Evolutionary conservation across 2,329 filamentous ascomycete species (phyloP), one percentile per base, ranked within the genome.

Genomic region (Colletotrichum limetticola): DNA sequence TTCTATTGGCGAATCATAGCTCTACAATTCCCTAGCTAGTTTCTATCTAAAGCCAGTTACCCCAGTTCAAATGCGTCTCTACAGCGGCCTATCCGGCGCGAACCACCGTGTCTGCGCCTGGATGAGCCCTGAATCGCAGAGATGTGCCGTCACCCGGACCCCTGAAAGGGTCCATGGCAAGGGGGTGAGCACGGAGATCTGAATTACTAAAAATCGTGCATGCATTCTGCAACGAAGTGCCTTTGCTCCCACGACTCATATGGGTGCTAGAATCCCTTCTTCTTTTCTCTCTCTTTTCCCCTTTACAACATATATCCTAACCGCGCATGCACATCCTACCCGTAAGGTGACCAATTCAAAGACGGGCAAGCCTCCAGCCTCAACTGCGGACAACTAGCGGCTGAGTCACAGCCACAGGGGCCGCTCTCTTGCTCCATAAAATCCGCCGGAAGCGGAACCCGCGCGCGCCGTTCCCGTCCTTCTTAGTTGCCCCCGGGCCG

Each of bases 401-500:
- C 35, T 6, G 35, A 16, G 14, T 11, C 16, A 61, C 46, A 28
- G 35, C 68, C 37, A 28, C 56, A 65, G 37, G 66, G 28, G 22
- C 30, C 42, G 37, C 14, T 5, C 37, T 16, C 16, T 6, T 49
- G 42, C 16, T 49, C 42, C 42, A 49, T 49, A 64, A 26, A 35
- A 30, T 16, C 19, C 55, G 59, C 53, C 55, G 53, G 14, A n/a
- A 30, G 22, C 66, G 66, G 70, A 37, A 19, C 24, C 70, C 70
- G 70, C 59, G 70, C 66, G 32, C 70, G 32, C 59, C 70, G 66
- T 59, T n/a, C 12, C 60, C 55, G 63, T 67, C 32, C 57, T 61
- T 71, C 68, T 67, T 57, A 62, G 55, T 61, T 53, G 37, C 62
- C 63, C 64, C 61, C 57, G 57, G 55, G 63, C 68, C 55, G 62